A percentile compares a stretch with the other conserved stretches of the same genome.
These are phyloP conservation scores for Phaseolus lunatus DNA, from an alignment of 306 rosid genomes.

Conservation along the genomic window DNA sequence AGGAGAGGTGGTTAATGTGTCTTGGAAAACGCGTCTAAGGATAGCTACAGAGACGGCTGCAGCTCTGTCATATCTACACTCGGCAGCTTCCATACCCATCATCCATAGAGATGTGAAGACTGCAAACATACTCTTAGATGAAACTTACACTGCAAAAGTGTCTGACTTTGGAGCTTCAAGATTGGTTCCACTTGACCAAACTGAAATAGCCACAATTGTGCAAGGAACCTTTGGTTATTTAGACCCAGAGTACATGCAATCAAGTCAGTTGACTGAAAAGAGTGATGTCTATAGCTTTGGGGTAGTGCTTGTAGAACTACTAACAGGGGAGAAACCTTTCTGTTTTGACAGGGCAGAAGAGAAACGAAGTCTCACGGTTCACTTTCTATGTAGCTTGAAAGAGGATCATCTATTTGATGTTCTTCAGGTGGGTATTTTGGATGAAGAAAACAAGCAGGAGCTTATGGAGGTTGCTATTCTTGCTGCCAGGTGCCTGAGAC, in stretches of 20 bases:
- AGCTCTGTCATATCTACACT: neutral
- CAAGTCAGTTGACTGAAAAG: neutral
- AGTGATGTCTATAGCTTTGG: slow-evolving; percentile 2
- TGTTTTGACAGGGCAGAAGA: slow-evolving; percentile 4
- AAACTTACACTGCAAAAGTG: neutral
- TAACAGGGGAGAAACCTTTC: neutral
- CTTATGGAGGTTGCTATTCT: neutral
- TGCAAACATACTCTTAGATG: neutral
- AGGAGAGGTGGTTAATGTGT: neutral
- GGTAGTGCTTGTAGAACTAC: neutral
- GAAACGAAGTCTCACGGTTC: slow-evolving; percentile 25
- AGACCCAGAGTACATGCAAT: slow-evolving; percentile 14
- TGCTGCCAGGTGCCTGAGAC: neutral
- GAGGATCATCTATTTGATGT: neutral
- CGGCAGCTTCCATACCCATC: neutral
- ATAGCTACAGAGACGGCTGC: neutral
- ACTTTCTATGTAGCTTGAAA: slow-evolving; percentile 27
- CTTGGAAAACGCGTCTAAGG: slow-evolving; percentile 26
- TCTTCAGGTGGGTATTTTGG: neutral
- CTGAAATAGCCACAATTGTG: slow-evolving; percentile 15
- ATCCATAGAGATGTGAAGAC: slow-evolving; percentile 12
- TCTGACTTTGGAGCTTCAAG: slow-evolving; percentile 24
- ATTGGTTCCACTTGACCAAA: slow-evolving; percentile 27
- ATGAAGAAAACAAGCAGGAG: neutral
- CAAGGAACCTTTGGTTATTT: slow-evolving; percentile 20